Base-by-base conservation (phyloP, 805 yeast genomes). In the Starmerella geochares region DNA sequence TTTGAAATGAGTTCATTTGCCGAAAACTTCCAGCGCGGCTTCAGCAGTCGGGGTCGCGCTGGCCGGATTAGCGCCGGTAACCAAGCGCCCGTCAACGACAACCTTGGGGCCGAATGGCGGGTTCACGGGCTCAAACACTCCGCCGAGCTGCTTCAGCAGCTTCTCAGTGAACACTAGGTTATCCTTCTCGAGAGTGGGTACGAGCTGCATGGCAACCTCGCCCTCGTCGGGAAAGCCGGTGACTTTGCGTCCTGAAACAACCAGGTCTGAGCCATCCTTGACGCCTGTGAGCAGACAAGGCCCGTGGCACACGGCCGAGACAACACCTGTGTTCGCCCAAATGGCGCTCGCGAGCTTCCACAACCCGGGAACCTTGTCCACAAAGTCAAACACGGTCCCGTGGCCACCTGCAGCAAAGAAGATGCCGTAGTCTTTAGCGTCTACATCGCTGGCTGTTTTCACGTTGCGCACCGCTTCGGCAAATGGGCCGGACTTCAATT, bases 361-460 rank as follows among this genome's bases (percentile, higher is more conserved):
- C 47, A 79, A 64, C 16, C 60, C 69, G 5, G 60, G 63, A 14
- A 81, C 81, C 3, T 61, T 66, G 29, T 51, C 58, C 40, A 80
- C 80, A 64, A 70, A 78, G 62, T 80, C 86, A 55, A 71, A 76
- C 36, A 73, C 55, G 25, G 81, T 68, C 27, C 77, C 86, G 59
- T 81, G 86, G 33, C 86, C 86, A 46, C 78, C 86, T 44, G 82
- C 73, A 36, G 81, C 83, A 57, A 68, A 79, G 61, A 79, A 72
- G 52, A 78, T 69, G 40, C 70, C 70, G 62, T 70, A 80, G 33
- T 77, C 77, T 14, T 62, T 60, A 11, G 80, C 62, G 47, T 74
- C 62, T 43, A 78, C 63, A 24, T 75, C 79, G 14, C 70, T 56
- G 7, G 80, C 73, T 53, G 69, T 71, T 65, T 74, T 74, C 58